These are phyloP conservation scores for Fusarium nanum DNA, from an alignment of 2,329 filamentous ascomycete genomes.

Conservation along the genomic window DNA sequence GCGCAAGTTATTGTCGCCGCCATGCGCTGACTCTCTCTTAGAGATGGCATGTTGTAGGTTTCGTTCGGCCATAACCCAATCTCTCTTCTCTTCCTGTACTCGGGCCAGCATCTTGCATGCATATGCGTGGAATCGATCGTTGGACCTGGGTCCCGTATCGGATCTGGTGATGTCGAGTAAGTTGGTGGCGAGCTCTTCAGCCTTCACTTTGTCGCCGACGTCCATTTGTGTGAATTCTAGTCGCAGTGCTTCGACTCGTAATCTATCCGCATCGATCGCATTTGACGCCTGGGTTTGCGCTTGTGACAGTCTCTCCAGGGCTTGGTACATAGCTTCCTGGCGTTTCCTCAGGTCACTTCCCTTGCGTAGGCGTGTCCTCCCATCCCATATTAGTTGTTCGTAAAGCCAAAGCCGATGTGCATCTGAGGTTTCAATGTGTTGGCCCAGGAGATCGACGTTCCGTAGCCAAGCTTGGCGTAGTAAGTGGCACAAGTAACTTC, in stretches of 20 bases:
- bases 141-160: constrained; percentile 41
- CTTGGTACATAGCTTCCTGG: constrained; percentile 47
- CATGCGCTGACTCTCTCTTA: constrained; percentile 53
- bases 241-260: constrained; percentile 51
- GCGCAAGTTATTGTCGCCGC: constrained; percentile 50
- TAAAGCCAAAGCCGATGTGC: constrained; percentile 53
- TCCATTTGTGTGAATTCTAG: constrained; percentile 56
- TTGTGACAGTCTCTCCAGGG: constrained; percentile 45
- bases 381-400: constrained; percentile 55
- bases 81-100: constrained; percentile 49
- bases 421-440: constrained; percentile 47
- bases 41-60: constrained; percentile 50
- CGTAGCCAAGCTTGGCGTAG: constrained; percentile 53
- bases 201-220: constrained; percentile 48
- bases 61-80: constrained; percentile 50
- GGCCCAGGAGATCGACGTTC: constrained; percentile 51
- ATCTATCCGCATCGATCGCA: constrained; percentile 39
- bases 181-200: constrained; percentile 48
- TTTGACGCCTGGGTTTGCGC: constrained; percentile 16
- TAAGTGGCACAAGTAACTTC: constrained; percentile 49
- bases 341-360: constrained; percentile 48
- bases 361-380: constrained; percentile 50
- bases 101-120: constrained; percentile 54
- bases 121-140: constrained; percentile 54
- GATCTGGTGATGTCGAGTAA: constrained; percentile 47